Base-by-base conservation (phyloP, 192 early-diverging fungal genomes). In the Gigaspora rosea region DNA sequence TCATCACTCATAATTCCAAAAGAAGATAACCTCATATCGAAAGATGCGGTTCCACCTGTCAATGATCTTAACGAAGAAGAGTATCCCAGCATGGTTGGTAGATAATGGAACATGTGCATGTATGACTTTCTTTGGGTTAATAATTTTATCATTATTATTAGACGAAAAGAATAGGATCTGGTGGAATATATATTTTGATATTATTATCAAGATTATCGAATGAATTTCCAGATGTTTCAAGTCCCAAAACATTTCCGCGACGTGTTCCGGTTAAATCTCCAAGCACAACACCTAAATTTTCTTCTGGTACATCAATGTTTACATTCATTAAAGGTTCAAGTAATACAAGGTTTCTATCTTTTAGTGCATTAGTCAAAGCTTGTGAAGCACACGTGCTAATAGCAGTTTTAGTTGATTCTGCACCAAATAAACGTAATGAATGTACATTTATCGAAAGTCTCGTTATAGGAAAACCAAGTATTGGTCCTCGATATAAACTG, bases 241-340 rank as follows among this genome's bases (percentile, higher is more conserved):
- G 57, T 27, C 87, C 84, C 15, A 92, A 63, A 2, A 97, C 87
- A 27, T 90, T 87, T 11, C 92, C 96, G 33, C 92, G 82, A 9
- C 95, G 81, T 22, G 84, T 86, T 2, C 95, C 94, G 47, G 90
- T 92, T 49, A 98, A 80, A 71, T 97, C 95, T 70, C 92, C 87
- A 12, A 95, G 85, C 22, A 96, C 92, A 4, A 82, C 76, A 7
- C 97, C 97, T 16, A 97, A 86, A 79, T 90, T 81, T 46, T 87
- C 77, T 67, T 90, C 93, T 0, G 91, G 87, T 8, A 95, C 90
- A 51, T 86, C 82, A 7, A 97, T 87, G 8, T 79, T 73, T 0
- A 95, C 86, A 71, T 90, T 84, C 88, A 96, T 95, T 69, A 97
- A 85, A 2, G 97, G 97, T 79, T 98, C 95, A 3, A 96, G 81